These are phyloP conservation scores for Rhodomyrtus tomentosa DNA, from an alignment of 345 rosid species.

Conservation along the genomic window DNA sequence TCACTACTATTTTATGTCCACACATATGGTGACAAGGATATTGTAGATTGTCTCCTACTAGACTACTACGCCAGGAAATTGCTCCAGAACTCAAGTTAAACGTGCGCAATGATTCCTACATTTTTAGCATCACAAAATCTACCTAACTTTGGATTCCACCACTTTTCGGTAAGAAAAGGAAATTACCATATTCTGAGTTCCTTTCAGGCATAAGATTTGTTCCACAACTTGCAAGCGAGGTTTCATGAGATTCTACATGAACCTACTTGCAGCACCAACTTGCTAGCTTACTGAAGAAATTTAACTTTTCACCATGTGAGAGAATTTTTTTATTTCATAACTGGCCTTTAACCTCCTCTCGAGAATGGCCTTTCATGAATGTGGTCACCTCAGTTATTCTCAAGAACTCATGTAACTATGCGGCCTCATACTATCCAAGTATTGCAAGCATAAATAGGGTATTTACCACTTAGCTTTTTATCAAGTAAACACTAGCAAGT, in stretches of 20 bases:
- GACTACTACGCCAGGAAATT: background rate
- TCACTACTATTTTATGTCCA: background rate
- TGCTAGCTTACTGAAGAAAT: background rate
- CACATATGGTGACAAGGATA: background rate
- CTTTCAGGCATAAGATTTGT: background rate
- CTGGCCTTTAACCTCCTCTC: background rate
- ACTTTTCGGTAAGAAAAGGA: background rate
- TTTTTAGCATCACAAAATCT: background rate
- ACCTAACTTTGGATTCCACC: background rate
- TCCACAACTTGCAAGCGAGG: background rate
- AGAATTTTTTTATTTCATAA: background rate
- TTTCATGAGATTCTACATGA: background rate
- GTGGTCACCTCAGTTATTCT: background rate
- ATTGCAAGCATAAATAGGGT: background rate
- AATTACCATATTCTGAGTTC: background rate
- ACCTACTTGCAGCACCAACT: background rate
- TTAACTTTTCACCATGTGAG: background rate
- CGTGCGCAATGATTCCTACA: background rate
- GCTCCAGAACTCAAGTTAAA: background rate
- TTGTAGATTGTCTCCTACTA: background rate
- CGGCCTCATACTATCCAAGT: background rate
- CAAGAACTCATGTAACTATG: background rate
- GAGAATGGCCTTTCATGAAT: background rate
- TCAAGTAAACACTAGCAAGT: background rate
- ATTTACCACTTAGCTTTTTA: background rate